Percentiles rank a stretch among this genome's conserved stretches.
Conservation (phyloP, 139 green algal species). For the Chlamydomonas schloesseri region DNA sequence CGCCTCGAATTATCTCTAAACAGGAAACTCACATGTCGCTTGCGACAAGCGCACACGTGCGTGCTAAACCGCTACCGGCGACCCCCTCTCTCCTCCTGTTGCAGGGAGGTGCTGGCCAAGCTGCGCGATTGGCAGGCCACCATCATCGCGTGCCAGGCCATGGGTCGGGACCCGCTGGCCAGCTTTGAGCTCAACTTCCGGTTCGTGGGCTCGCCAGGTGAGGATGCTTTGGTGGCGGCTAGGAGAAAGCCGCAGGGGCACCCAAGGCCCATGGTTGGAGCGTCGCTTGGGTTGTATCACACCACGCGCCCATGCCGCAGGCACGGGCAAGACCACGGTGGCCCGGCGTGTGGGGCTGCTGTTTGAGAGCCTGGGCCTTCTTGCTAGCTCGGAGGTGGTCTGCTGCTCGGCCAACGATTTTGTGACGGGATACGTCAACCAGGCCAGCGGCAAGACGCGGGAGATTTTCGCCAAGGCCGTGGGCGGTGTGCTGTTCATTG, state of each 20-base stretch:
- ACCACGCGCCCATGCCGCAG: too few species aligned
- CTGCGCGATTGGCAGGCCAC: conserved; percentile 61
- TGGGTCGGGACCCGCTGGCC: conserved; percentile 55
- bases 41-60: too few species aligned
- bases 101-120: conserved; percentile 49
- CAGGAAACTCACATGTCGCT: too few species aligned
- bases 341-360: conserved; percentile 57
- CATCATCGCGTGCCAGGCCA: conserved; percentile 43
- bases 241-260: too few species aligned
- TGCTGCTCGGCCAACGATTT: conserved; percentile 60
- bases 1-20: too few species aligned
- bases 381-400: conserved; percentile 42
- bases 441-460: conserved; percentile 56
- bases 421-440: conserved; percentile 57
- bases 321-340: conserved; percentile 70
- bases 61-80: too few species aligned
- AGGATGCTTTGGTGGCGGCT: background rate
- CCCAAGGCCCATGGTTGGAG: too few species aligned
- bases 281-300: too few species aligned
- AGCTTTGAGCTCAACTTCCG: conserved; percentile 65
- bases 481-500: conserved; percentile 65
- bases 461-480: conserved; percentile 57
- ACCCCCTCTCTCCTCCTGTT: background rate
- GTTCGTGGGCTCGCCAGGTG: conserved; percentile 42
- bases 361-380: conserved; percentile 58